Percentiles rank a stretch among this genome's conserved stretches.
Evolutionary conservation across 2,329 filamentous ascomycete species (phyloP).

Genomic region (Fusarium drepaniforme): DNA sequence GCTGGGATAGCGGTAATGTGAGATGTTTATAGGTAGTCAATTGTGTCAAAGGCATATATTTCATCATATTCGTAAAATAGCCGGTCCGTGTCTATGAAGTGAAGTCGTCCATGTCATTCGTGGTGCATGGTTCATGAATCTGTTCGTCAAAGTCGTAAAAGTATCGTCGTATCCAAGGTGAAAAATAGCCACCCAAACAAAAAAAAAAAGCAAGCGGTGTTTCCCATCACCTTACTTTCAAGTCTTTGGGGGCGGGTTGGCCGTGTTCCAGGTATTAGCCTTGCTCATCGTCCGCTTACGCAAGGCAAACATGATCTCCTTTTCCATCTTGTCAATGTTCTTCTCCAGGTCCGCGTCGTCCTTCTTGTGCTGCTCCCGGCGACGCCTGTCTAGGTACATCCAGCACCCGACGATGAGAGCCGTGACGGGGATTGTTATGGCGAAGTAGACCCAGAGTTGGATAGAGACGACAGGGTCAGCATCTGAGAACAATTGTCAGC

Average conservation of each 20-base stretch:
- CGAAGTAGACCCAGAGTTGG: slow-evolving; percentile 74
- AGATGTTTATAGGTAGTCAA: slow-evolving; percentile 17
- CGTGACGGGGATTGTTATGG: slow-evolving; percentile 70
- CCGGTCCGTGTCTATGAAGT: slow-evolving; percentile 13
- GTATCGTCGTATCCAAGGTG: slow-evolving; percentile 8
- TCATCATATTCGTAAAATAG: slow-evolving; percentile 13
- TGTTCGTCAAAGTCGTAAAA: slow-evolving; percentile 34
- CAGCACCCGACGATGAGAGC: slow-evolving; percentile 66
- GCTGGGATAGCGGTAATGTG: background rate
- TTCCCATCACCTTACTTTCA: background rate
- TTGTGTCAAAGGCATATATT: slow-evolving; percentile 15
- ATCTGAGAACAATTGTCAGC: slow-evolving; percentile 33
- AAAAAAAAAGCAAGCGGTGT: background rate
- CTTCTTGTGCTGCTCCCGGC: slow-evolving; percentile 60
- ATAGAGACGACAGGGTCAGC: slow-evolving; percentile 59
- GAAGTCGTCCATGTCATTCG: slow-evolving; percentile 26
- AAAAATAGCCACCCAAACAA: background rate
- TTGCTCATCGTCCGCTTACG: slow-evolving; percentile 69
- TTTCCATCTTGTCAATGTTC: slow-evolving; percentile 68
- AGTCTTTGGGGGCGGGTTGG: slow-evolving; percentile 47
- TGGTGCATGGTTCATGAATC: slow-evolving; percentile 17
- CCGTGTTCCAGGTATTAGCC: slow-evolving; percentile 64
- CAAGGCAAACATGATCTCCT: slow-evolving; percentile 67
- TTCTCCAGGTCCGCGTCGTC: slow-evolving; percentile 66
- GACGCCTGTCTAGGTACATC: slow-evolving; percentile 64